Base-by-base conservation (phyloP, 1,284 basidiomycete genomes). In the Phaffia rhodozyma region DNA sequence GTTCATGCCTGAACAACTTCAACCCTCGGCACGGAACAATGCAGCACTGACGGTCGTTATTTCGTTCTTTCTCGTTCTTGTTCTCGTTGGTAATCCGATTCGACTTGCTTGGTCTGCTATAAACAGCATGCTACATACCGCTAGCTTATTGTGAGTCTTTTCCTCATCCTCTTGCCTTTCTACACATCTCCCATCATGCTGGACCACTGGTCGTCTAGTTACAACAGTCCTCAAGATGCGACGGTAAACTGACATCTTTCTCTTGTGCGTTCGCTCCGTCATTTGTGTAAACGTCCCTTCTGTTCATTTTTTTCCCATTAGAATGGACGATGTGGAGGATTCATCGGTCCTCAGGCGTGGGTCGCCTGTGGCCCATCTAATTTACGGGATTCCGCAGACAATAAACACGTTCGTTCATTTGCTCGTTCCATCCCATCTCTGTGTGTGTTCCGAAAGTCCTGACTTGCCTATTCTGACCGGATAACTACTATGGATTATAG, bases 301-400 rank as follows among this genome's bases (percentile, higher is more conserved):
- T 54, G 25, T 62, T 53, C 7, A 9, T 11, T 25, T 60, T 53
- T 9, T 11, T 11, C 25, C 60, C 20, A 16, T 55, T 71, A 92
- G 90, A 69, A 85, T 99, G 71, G 96, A 98, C 74, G 96, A 99
- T 73, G 94, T 99, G 49, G 91, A 99, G 75, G 96, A 99, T 72
- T 88, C 89, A 68, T 91, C 91, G 0, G 88, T 93, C 69, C 79
- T 98, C 30, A 81, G 96, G 11, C 77, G 93, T 63, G 93, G 94
- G 0, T 80, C 84, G 29, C 96, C 89, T 52, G 86, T 54, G 25
- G 13, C 49, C 48, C 56, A 61, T n/a, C 30, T 57, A 16, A 23
- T 32, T 59, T 21, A n/a, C 38, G 43, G 69, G 83, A 92, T 94
- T 20, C 85, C 91, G 0, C 93, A 97, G 73, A 97, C 94, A 0